Evolutionary conservation across 2,329 filamentous ascomycete genomes (phyloP), one percentile per base, ranked within the genome.

Genomic region (Lasiodiplodia theobromae): DNA sequence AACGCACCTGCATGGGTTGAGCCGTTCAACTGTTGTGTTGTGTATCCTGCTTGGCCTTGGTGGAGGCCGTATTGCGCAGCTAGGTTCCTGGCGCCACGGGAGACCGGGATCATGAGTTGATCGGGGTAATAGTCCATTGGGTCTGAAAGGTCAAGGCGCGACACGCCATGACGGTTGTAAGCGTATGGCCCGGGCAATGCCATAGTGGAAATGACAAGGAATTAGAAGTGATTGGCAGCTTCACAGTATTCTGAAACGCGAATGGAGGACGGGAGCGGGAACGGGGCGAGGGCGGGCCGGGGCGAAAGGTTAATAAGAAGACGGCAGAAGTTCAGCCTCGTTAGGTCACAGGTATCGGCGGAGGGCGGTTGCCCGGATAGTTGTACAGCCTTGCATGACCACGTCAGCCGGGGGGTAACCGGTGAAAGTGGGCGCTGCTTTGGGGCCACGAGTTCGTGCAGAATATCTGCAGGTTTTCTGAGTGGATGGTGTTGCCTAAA

Each of bases 361-460:
- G 18, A 21, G 16, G 40, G n/a, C 31, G 25, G 28, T 49, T 21
- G 40, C 44, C 49, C 25, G 40, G 28, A 51, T 21, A 23, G 16
- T 51, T 49, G 25, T 12, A 38, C 40, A 63, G 58, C 58, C 58
- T 51, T 63, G 58, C 58, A 63, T 25, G 58, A 37, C n/a, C 58
- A 63, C 58, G 58, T 63, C 58, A 63, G 58, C 58, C 21, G 18
- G 31, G 21, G 16, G 11, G 23, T 31, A 28, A 44, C 40, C 58
- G 25, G 23, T 34, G 40, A 63, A 6, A 18, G 23, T 16, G 49
- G 58, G 40, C 10, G 40, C 25, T 4, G 58, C 25, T 31, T 10
- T 3, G 10, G 14, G 25, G 23, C 58, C 28, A 51, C 58, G 58
- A 62, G 40, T 47, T 62, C 57, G 40, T 49, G 40, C 57, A 62